Percentiles rank a stretch among this genome's conserved stretches.
Evolutionary conservation across 192 early-diverging fungal species (phyloP).

Genomic region (Funneliformis mosseae): DNA sequence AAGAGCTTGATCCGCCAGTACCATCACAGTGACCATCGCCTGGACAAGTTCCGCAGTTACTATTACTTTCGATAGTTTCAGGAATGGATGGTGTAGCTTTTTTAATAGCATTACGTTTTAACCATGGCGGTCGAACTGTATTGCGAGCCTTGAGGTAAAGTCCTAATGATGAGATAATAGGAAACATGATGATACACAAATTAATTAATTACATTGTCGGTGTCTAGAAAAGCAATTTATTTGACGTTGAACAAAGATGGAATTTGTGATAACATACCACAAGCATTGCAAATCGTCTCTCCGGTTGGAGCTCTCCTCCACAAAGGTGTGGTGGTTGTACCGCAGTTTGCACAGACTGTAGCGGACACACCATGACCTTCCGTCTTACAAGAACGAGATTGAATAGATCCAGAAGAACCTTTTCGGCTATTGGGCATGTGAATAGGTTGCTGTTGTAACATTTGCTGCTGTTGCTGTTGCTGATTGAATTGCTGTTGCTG

Average conservation of each 20-base stretch:
- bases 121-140: constrained; percentile 56
- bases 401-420: constrained; percentile 11
- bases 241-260: background rate
- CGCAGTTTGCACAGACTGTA: constrained; percentile 83
- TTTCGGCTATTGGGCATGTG: constrained; percentile 24
- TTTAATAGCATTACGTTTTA: constrained; percentile 52
- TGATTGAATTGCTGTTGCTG: constrained; percentile 19
- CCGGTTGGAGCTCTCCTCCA: constrained; percentile 89
- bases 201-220: background rate
- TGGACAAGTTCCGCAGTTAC: constrained; percentile 65
- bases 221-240: background rate
- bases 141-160: constrained; percentile 61
- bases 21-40: constrained; percentile 80
- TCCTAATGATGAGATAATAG: constrained; percentile 32
- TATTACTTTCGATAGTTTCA: constrained; percentile 35
- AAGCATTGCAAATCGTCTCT: constrained; percentile 95
- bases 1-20: constrained; percentile 68
- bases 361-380: constrained; percentile 46
- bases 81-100: constrained; percentile 25
- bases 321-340: constrained; percentile 85
- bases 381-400: constrained; percentile 39
- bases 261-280: constrained; percentile 55
- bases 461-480: constrained; percentile 18
- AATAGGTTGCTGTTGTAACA: constrained; percentile 19
- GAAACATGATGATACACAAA: background rate